phyloP scores from a whole-genome alignment of 2,329 filamentous ascomycete genomes.

The Neofusicoccum umdonicola region DNA sequence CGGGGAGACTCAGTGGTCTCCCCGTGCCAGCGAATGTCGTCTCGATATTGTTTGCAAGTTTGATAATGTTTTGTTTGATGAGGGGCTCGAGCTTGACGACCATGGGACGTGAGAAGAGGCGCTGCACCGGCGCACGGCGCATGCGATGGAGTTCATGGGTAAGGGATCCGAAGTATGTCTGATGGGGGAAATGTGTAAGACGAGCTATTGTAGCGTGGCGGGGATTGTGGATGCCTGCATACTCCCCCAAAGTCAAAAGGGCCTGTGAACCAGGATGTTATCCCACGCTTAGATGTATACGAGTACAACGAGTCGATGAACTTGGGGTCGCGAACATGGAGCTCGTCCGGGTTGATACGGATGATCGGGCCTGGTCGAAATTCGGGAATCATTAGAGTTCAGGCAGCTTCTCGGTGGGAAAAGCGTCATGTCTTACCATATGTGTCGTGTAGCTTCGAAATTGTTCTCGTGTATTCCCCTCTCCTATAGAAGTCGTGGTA shows the following conservation, averaged over 20 bases:
- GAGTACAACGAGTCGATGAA: conserved; percentile 37
- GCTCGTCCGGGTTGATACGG: conserved; percentile 42
- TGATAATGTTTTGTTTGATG: conserved; percentile 17
- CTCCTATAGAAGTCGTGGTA: conserved; percentile 35
- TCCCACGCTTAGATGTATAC: conserved; percentile 18
- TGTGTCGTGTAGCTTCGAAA: conserved; percentile 35
- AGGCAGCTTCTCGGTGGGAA: no score
- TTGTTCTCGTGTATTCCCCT: conserved; percentile 32
- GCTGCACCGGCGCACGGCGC: conserved; percentile 17
- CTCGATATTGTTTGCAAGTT: conserved; percentile 19
- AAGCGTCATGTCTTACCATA: conserved; percentile 28
- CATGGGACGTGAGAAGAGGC: conserved; percentile 18
- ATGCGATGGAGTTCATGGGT: conserved; percentile 24
- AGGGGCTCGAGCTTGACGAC: conserved; percentile 18
- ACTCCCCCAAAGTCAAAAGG: background rate
- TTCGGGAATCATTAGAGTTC: background rate
- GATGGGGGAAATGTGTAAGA: background rate
- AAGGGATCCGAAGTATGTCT: conserved; percentile 14
- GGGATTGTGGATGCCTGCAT: no score
- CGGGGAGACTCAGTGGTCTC: conserved; percentile 17
- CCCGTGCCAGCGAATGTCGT: conserved; percentile 8
- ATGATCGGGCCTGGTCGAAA: conserved; percentile 37
- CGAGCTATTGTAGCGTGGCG: no score
- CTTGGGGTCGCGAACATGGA: conserved; percentile 42
- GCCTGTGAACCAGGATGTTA: background rate